These are phyloP conservation scores for Chaetomium sp. DNA, from an alignment of 2,329 filamentous ascomycete species.

Conservation along the genomic window DNA sequence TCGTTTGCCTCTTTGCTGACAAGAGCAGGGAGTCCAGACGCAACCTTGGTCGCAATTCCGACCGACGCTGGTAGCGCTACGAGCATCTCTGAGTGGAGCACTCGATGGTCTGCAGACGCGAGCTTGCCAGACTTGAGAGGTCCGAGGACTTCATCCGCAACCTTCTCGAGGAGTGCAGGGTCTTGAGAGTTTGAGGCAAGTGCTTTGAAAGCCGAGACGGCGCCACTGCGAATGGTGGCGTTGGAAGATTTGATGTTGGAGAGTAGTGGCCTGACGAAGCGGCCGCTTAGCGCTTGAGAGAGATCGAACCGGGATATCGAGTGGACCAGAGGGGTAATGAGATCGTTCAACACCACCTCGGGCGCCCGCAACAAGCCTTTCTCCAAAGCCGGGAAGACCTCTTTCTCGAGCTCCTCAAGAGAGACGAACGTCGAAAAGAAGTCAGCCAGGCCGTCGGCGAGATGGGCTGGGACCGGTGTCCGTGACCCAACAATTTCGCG, in stretches of 20 bases:
- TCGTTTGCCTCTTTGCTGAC: constrained; percentile 87
- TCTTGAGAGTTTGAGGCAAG: constrained; percentile 59
- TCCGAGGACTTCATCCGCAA: constrained; percentile 68
- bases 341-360: constrained; percentile 76
- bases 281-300: constrained; percentile 62
- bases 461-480: constrained; percentile 60
- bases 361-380: constrained; percentile 84
- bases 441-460: constrained; percentile 67
- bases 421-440: constrained; percentile 76
- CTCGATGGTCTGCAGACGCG: constrained; percentile 75
- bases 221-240: constrained; percentile 65
- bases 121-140: constrained; percentile 82
- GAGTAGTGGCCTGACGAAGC: constrained; percentile 79
- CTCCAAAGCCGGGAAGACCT: constrained; percentile 75
- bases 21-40: constrained; percentile 58
- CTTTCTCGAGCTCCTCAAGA: constrained; percentile 65
- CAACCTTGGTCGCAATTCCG: constrained; percentile 59
- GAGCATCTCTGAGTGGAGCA: constrained; percentile 77
- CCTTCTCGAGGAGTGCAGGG: constrained; percentile 52
- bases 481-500: constrained; percentile 81
- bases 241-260: constrained; percentile 91
- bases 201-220: constrained; percentile 65
- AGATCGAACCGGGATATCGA: constrained; percentile 72
- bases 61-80: constrained; percentile 54
- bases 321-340: constrained; percentile 66